These are phyloP conservation scores for Chaetomium strumarium DNA, from an alignment of 2,329 filamentous ascomycete species.

Conservation along the genomic window DNA sequence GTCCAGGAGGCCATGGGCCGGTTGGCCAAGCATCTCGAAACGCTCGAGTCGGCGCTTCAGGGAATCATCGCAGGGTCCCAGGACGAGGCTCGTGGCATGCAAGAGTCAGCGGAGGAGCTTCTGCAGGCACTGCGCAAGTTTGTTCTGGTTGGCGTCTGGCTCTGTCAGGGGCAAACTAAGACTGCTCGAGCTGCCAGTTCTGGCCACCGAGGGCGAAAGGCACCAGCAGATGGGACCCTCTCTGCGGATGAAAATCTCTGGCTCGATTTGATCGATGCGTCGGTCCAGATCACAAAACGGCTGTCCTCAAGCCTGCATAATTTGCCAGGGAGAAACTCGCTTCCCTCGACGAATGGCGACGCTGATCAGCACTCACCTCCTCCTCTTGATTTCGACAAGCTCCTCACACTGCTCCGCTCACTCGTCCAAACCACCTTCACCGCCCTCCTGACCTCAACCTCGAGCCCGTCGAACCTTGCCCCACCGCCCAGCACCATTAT, in stretches of 20 bases:
- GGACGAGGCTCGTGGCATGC: slow-evolving; percentile 47
- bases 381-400: slow-evolving; percentile 50
- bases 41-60: slow-evolving; percentile 70
- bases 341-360: slow-evolving; percentile 22
- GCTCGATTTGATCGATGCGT: slow-evolving; percentile 55
- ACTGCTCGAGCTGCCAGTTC: slow-evolving; percentile 42
- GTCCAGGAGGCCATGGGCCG: slow-evolving; percentile 77
- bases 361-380: slow-evolving; percentile 20
- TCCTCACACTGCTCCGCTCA: slow-evolving; percentile 63
- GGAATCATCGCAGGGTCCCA: slow-evolving; percentile 60
- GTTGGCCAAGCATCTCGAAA: slow-evolving; percentile 72
- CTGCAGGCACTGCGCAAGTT: slow-evolving; percentile 81
- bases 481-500: slow-evolving; percentile 27
- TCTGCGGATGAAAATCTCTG: slow-evolving; percentile 52
- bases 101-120: slow-evolving; percentile 65
- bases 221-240: slow-evolving; percentile 38
- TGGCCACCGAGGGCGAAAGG: slow-evolving; percentile 48
- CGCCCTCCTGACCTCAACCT: slow-evolving; percentile 72
- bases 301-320: slow-evolving; percentile 51
- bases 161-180: slow-evolving; percentile 81
- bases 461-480: slow-evolving; percentile 48
- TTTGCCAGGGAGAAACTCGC: slow-evolving; percentile 1
- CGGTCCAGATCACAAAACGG: slow-evolving; percentile 58
- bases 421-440: slow-evolving; percentile 90
- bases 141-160: slow-evolving; percentile 86